Evolutionary conservation across 2,329 filamentous ascomycete genomes (phyloP), one percentile per base, ranked within the genome.

Genomic region (Colletotrichum sp.): DNA sequence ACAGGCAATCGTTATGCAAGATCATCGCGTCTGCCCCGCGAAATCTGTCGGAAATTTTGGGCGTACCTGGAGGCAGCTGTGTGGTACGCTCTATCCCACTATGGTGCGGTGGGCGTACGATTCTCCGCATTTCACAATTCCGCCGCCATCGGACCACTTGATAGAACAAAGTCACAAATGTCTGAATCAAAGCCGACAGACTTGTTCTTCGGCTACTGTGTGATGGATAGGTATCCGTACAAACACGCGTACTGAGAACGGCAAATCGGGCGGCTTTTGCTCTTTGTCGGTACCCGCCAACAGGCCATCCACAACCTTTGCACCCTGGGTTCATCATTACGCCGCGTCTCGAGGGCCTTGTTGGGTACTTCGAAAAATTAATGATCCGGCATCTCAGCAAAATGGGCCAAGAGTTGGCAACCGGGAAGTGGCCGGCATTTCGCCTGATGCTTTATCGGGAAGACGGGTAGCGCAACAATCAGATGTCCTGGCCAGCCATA

Each of bases 21-120:
- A 77, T 77, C 52, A 77, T 77, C 71, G 74, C 52, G 62, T 68
- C 67, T 44, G 70, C 73, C 71, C 71, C 65, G 66, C 74, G 71
- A 76, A 59, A 59, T 67, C 74, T 55, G 60, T 76, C 75, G 69
- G 72, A 57, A 59, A 66, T 36, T 69, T 72, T 70, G 49, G 60
- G 59, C 24, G 24, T 39, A 57, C 36, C 39, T 36, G 28, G 34
- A 44, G 52, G 16, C 65, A 69, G 34, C 39, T 52, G 57, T 64
- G 62, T 63, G 60, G 44, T 60, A 64, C 32, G 60, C 34, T 59
- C 49, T 30, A 30, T 75, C 16, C 74, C 72, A 62, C 49, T 49
- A 44, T 75, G 18, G 64, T 75, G 67, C 57, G 76, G 72, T 71
- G 55, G 68, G 71, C 52, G 67, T 71, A 67, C 66, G 67, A 68